Evolutionary conservation across 805 yeast species (phyloP), one percentile per base, ranked within the genome.

Genomic region (Ogataea pilisensis): DNA sequence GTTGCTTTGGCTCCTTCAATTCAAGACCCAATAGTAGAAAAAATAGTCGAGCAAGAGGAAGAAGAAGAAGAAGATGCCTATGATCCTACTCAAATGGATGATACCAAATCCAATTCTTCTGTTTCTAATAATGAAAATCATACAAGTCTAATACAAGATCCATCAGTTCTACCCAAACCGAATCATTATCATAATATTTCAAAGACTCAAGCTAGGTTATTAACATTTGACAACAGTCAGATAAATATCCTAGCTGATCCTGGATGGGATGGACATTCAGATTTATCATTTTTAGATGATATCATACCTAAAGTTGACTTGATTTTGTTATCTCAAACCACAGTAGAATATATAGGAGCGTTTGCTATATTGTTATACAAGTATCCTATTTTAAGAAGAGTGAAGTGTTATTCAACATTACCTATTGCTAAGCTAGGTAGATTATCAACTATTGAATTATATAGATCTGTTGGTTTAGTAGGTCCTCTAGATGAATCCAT

Each of bases 341-440:
- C 95, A 0, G 69, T 81, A 1, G 80, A 82, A 35, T 89, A 80
- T 55, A 52, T 87, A 2, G 93, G 97, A 19, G 95, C 95, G 0
- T 88, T 76, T 57, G 79, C 84, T 0, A 65, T 80, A 31, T 59
- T 93, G 20, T 76, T 86, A 48, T 62, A 70, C 42, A 72, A 72
- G 44, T 80, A 76, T 47, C 78, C 82, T 21, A 72, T 77, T 21
- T 63, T 87, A 19, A 67, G 81, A 2, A 68, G 76, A 27, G 75
- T 90, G 19, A 88, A 89, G 2, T 83, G 84, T 0, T 93, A 85
- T 58, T 78, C 97, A 0, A 91, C 99, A 0, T 63, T 88, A n/a
- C 98, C 99, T 0, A 85, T 90, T 2, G 72, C 82, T 11, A 90
- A 87, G 54, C 66, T 93, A 54, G 98, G 97, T 0, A 73, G 95